phyloP scores from a whole-genome alignment of 345 rosid species.

The Citrus inodora region DNA sequence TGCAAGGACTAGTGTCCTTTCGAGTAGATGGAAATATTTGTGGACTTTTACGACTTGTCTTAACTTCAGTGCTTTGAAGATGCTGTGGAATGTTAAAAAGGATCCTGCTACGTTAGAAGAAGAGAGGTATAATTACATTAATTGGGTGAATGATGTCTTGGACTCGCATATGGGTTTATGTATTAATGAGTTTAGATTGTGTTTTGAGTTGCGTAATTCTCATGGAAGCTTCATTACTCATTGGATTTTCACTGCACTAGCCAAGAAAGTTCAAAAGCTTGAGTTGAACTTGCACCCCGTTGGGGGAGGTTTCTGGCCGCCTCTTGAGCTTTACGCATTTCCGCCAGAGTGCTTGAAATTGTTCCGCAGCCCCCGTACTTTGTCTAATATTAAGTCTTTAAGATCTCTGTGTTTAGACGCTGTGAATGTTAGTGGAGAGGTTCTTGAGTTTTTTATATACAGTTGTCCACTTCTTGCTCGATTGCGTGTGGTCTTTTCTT shows the following conservation, averaged over 20 bases:
- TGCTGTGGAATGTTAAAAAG: no score
- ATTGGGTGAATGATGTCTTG: not conserved
- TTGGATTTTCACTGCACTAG: not conserved
- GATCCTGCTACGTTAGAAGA: not conserved
- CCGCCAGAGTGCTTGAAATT: no score
- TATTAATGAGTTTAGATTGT: not conserved
- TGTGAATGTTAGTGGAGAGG: no score
- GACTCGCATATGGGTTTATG: not conserved
- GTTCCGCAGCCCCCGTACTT: no score
- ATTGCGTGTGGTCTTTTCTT: no score
- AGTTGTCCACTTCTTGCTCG: no score
- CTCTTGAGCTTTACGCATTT: no score
- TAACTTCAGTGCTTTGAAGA: no score
- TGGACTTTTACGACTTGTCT: not conserved
- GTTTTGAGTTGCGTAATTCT: not conserved
- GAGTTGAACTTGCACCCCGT: not conserved
- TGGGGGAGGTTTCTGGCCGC: no score
- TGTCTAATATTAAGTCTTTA: no score
- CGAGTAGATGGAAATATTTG: not conserved
- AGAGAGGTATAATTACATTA: not conserved
- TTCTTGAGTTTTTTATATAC: no score
- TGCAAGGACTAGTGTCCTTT: not conserved
- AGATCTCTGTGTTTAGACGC: no score
- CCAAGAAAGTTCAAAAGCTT: not conserved
- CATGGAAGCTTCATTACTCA: not conserved